Percentiles rank a stretch among this genome's conserved stretches.
Conservation (phyloP, 768 basidiomycete species). For the Trametes maxima region DNA sequence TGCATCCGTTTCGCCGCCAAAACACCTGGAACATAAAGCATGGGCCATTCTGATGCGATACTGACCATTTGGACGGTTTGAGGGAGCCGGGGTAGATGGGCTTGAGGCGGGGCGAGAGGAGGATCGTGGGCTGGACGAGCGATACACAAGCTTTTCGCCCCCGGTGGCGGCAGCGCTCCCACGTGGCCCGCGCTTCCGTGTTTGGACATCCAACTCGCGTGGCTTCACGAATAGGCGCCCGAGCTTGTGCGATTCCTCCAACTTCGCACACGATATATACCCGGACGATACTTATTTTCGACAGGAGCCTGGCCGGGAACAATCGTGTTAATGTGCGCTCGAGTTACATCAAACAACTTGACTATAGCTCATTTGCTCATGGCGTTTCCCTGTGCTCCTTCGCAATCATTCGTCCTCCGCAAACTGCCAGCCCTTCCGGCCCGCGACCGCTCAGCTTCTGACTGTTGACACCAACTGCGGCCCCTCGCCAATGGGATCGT, state of each 20-base stretch:
- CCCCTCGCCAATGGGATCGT: conserved; percentile 41
- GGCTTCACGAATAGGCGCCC: not conserved
- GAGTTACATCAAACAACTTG: too few species aligned
- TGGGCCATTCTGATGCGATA: not conserved
- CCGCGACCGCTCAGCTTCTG: not conserved
- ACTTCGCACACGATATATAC: too few species aligned
- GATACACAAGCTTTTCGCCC: conserved; percentile 7
- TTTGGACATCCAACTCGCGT: not conserved
- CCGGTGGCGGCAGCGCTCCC: not conserved
- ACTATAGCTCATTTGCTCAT: too few species aligned
- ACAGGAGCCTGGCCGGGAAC: too few species aligned
- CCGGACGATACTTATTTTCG: not conserved
- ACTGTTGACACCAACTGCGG: conserved; percentile 30
- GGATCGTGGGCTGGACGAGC: conserved; percentile 7
- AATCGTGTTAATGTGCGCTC: too few species aligned
- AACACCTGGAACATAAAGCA: not conserved
- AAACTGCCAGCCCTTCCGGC: not conserved
- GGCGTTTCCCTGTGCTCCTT: too few species aligned
- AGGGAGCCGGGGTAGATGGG: conserved; percentile 10
- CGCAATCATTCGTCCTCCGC: too few species aligned
- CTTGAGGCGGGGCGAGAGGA: conserved; percentile 18
- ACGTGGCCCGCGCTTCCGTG: not conserved
- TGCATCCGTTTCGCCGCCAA: not conserved
- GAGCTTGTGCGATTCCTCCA: not conserved
- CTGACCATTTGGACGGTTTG: conserved; percentile 22